Conservation (phyloP, 139 green algal species). For the Tetraselmis chui region DNA sequence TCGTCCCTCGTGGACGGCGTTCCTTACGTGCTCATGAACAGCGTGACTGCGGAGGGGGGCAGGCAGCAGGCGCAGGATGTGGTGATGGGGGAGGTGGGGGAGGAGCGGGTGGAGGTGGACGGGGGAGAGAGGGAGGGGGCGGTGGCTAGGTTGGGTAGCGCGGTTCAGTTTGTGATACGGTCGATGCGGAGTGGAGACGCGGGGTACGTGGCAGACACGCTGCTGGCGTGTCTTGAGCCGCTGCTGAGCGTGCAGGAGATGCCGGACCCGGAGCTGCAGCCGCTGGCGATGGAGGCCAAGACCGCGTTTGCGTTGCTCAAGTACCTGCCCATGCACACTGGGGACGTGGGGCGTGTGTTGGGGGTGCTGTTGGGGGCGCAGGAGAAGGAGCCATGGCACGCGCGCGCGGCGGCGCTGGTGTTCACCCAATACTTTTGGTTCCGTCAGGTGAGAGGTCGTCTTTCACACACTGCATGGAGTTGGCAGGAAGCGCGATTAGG, state of each 20-base stretch:
- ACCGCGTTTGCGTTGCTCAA: slow-evolving; percentile 51
- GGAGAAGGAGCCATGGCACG: slow-evolving; percentile 48
- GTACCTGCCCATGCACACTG: slow-evolving; percentile 48
- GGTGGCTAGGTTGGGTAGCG: slow-evolving; percentile 15
- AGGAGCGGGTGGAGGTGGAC: slow-evolving; percentile 5
- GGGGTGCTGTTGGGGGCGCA: neutral
- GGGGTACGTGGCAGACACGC: slow-evolving; percentile 26
- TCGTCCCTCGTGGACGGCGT: neutral
- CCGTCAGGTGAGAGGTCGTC: slow-evolving; percentile 49
- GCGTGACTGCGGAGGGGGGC: neutral
- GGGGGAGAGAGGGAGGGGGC: slow-evolving; percentile 1
- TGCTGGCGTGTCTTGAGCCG: slow-evolving; percentile 52
- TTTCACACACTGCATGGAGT: too few species aligned
- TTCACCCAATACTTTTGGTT: slow-evolving; percentile 77
- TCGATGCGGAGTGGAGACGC: slow-evolving; percentile 29
- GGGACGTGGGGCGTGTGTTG: neutral
- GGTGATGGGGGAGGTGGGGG: neutral
- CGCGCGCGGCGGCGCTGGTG: slow-evolving; percentile 56
- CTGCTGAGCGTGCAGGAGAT: slow-evolving; percentile 61
- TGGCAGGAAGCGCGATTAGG: too few species aligned
- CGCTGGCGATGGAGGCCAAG: slow-evolving; percentile 42
- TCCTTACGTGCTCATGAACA: neutral
- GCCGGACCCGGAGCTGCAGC: slow-evolving; percentile 58
- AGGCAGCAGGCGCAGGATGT: neutral
- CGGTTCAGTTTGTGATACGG: slow-evolving; percentile 34